These are phyloP conservation scores for Wallacemonas sp. DNA, from an alignment of 208 protist genomes.

Conservation along the genomic window DNA sequence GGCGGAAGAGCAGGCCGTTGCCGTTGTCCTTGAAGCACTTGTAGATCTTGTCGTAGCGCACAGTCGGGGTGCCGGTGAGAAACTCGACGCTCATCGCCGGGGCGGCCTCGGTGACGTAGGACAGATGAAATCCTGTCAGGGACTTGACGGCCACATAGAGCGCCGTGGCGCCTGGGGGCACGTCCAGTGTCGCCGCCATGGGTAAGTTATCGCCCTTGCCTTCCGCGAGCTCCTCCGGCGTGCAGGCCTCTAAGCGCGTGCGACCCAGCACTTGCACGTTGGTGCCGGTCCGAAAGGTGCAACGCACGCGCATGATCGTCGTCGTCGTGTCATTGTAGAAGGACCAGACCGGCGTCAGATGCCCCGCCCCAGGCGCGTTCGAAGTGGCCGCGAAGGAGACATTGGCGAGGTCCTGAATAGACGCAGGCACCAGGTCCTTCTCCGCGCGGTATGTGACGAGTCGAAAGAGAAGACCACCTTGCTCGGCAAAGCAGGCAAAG, in stretches of 20 bases:
- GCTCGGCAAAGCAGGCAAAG: slow-evolving; percentile 62
- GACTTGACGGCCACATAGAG: slow-evolving; percentile 65
- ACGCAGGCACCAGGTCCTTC: slow-evolving; percentile 33
- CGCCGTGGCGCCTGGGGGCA: slow-evolving; percentile 75
- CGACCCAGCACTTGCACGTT: not conserved
- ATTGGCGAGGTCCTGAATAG: slow-evolving; percentile 14
- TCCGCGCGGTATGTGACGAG: slow-evolving; percentile 44
- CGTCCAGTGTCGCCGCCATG: slow-evolving; percentile 58
- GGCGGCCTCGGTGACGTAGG: slow-evolving; percentile 60
- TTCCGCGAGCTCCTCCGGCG: slow-evolving; percentile 8
- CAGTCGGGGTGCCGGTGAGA: slow-evolving; percentile 45
- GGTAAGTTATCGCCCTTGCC: slow-evolving; percentile 18
- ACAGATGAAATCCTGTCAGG: slow-evolving; percentile 52
- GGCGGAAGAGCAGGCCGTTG: slow-evolving; percentile 69
- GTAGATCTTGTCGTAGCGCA: slow-evolving; percentile 73
- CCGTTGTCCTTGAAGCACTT: slow-evolving; percentile 76
- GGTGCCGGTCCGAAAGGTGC: slow-evolving; percentile 7
- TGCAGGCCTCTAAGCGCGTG: slow-evolving; percentile 3
- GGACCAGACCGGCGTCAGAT: slow-evolving; percentile 1
- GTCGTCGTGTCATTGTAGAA: slow-evolving; percentile 15
- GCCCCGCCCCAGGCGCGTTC: not conserved
- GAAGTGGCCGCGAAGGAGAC: not conserved
- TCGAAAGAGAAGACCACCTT: slow-evolving; percentile 62
- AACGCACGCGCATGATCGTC: slow-evolving; percentile 13
- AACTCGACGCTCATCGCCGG: slow-evolving; percentile 53